phyloP scores from a whole-genome alignment of 805 yeast species.

The Kodamaea kaohsiungensis region DNA sequence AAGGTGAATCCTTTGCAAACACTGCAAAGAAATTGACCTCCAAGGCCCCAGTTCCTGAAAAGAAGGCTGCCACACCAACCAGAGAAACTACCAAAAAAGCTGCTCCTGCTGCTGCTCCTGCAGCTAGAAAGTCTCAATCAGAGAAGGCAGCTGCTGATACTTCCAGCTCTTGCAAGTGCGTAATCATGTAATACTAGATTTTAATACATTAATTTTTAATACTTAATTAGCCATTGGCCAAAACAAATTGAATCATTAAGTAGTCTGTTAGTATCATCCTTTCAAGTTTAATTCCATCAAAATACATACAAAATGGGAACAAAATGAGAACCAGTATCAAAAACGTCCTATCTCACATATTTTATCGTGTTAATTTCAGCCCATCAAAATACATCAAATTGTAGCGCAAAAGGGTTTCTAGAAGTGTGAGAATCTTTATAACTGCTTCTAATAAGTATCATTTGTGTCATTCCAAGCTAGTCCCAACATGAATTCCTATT shows the following conservation, averaged over 20 bases:
- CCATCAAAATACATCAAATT: background rate
- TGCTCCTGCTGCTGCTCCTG: constrained; percentile 2
- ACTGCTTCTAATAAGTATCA: background rate
- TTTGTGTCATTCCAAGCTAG: background rate
- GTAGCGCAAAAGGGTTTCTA: background rate
- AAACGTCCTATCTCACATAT: constrained; percentile 2
- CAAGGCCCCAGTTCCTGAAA: constrained; percentile 2
- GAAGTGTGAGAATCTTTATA: background rate
- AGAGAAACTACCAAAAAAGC: background rate
- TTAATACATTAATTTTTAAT: background rate
- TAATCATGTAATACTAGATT: constrained; percentile 11
- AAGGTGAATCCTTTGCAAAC: constrained; percentile 66
- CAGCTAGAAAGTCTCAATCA: constrained; percentile 13
- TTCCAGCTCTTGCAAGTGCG: constrained; percentile 15
- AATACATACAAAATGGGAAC: constrained; percentile 6
- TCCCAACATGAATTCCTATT: constrained; percentile 7
- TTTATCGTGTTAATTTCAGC: background rate
- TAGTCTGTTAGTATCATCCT: constrained; percentile 8
- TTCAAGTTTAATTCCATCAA: background rate
- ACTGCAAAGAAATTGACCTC: constrained; percentile 35
- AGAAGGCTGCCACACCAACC: background rate
- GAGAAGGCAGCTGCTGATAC: constrained; percentile 10
- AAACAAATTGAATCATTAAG: too few species aligned
- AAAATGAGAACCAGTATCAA: constrained; percentile 7
- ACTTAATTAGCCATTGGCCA: too few species aligned